Percentiles rank a stretch among this genome's conserved stretches.
phyloP scores from a whole-genome alignment of 2,329 filamentous ascomycete species.

The Trichoderma koningiopsis region DNA sequence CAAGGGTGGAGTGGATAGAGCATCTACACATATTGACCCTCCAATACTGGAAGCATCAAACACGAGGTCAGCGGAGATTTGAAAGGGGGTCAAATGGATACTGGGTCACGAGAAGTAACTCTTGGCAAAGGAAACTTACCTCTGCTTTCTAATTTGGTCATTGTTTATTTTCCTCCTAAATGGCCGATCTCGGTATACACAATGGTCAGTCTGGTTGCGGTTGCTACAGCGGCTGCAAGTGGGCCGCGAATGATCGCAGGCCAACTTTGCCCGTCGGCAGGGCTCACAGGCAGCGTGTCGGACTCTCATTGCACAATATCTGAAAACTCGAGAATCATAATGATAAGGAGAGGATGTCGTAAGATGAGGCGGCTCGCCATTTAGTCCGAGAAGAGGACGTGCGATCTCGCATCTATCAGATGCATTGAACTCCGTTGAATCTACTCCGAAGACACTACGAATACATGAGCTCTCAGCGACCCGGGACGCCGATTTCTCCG shows the following conservation, averaged over 20 bases:
- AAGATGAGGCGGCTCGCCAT: neutral
- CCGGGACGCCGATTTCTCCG: constrained; percentile 22
- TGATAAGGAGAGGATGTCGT: neutral
- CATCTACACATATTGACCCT: constrained; percentile 1
- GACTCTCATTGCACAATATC: neutral
- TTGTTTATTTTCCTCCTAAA: constrained; percentile 10
- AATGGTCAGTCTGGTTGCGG: constrained; percentile 13
- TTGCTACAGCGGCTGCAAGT: constrained; percentile 13
- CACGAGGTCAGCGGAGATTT: neutral
- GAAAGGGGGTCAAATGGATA: neutral
- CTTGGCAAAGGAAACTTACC: neutral
- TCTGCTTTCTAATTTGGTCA: neutral
- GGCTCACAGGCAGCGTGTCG: constrained; percentile 22
- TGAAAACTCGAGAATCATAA: neutral
- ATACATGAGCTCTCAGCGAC: neutral
- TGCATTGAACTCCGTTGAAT: neutral
- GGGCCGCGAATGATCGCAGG: constrained; percentile 18
- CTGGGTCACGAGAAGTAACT: neutral
- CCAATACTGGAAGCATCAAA: neutral
- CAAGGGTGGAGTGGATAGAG: constrained; percentile 15
- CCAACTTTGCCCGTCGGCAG: constrained; percentile 17
- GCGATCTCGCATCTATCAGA: neutral
- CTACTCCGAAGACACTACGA: neutral
- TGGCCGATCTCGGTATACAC: constrained; percentile 14
- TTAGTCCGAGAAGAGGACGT: neutral